Percentiles rank a stretch among this genome's conserved stretches.
phyloP scores from a whole-genome alignment of 345 rosid genomes.

The Populus euphratica region DNA sequence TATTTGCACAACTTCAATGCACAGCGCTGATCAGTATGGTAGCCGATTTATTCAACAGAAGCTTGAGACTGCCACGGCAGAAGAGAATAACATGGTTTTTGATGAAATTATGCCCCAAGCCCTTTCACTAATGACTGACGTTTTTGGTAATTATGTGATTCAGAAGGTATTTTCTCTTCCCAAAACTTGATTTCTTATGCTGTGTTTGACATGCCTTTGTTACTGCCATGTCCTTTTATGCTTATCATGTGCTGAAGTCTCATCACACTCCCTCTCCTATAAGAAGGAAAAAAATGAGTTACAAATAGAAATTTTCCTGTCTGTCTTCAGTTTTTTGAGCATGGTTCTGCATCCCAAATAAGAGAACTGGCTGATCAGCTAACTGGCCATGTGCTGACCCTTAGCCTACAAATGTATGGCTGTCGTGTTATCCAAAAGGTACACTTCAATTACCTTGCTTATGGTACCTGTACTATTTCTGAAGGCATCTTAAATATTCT shows the following conservation, averaged over 20 bases:
- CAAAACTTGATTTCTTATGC: not conserved
- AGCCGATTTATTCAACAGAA: conserved; percentile 96
- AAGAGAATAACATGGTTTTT: conserved; percentile 85
- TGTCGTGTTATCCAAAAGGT: conserved; percentile 99
- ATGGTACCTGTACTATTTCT: not conserved
- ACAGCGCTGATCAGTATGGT: conserved; percentile 92
- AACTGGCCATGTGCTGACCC: conserved; percentile 70
- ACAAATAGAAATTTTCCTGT: not conserved
- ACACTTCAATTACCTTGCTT: not conserved
- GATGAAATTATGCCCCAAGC: conserved; percentile 84
- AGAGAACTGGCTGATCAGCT: conserved; percentile 84
- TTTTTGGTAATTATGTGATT: conserved; percentile 91
- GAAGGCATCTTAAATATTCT: not conserved
- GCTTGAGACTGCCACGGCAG: conserved; percentile 85
- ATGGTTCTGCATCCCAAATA: conserved; percentile 77
- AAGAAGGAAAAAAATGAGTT: not conserved
- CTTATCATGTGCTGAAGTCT: conserved; percentile 5
- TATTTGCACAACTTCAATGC: conserved; percentile 6
- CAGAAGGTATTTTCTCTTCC: conserved; percentile 60
- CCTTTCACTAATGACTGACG: conserved; percentile 85
- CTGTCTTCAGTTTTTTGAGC: conserved; percentile 81
- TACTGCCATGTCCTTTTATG: not conserved
- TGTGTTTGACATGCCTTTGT: not conserved
- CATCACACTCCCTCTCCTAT: not conserved
- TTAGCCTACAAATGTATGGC: conserved; percentile 97